Base-by-base conservation (phyloP, 75 land plant species). In the Chamaecyparis obtusa region DNA sequence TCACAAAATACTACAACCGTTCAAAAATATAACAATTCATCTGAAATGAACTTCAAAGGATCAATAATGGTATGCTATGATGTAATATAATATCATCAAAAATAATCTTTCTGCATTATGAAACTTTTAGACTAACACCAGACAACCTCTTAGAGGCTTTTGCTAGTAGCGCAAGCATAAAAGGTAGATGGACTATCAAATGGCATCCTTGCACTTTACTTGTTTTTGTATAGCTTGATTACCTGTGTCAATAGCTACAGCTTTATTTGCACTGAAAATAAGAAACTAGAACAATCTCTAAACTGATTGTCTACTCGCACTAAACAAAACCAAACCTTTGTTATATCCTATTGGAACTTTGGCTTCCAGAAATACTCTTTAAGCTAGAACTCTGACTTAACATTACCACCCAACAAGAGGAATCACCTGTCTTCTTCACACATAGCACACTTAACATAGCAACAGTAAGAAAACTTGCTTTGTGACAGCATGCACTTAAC, bases 151-250 rank as follows among this genome's bases (percentile, higher is more conserved):
- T 17, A 81, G 54, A 24, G 13, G 32, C 11, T 78, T 39, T 44
- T 78, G 14, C 39, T 78, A 41, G 44, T 33, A 39, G 9, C 24
- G 19, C 81, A 39, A 39, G n/a, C 81, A 78, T 17, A 41, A 39
- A 78, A 37, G n/a, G 81, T 78, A 39, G 24, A 78, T 41, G 39
- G 39, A 78, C 41, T 78, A 78, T 78, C 81, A 78, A 78, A 41
- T 21, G 81, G 9, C 81, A 78, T 78, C 37, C 81, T 39, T 13
- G 46, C 30, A 21, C 6, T 46, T 44, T n/a, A 27, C 6, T 81
- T 44, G 0, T 46, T 81, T 46, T 27, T 81, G 48, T 46, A 81
- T 14, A 46, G 46, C 27, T 46, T 13, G 1, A n/a, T 24, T 27
- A 46, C 54, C 4, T 78, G 41, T 46, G 54, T 81, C 83, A 46